These are phyloP conservation scores for Sugiyamaella paludigena DNA, from an alignment of 1,139 yeast genomes.

Conservation along the genomic window DNA sequence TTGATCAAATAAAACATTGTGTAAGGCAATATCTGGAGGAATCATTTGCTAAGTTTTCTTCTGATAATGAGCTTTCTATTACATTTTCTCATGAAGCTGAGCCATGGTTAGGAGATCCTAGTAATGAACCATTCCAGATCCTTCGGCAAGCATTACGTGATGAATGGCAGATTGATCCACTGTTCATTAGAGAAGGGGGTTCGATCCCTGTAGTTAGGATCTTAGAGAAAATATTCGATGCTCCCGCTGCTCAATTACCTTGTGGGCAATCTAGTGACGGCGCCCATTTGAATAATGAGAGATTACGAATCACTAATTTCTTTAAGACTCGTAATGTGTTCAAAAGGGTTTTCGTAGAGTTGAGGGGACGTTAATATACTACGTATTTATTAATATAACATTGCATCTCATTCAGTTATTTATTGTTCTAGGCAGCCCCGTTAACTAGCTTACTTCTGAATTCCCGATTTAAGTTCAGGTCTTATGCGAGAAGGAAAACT, in stretches of 20 bases:
- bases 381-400: neutral
- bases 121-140: slow-evolving; percentile 66
- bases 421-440: too few species aligned
- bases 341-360: slow-evolving; percentile 4
- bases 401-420: neutral
- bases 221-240: slow-evolving; percentile 74
- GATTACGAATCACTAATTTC: slow-evolving; percentile 73
- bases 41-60: slow-evolving; percentile 47
- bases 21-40: slow-evolving; percentile 48
- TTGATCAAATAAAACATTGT: slow-evolving; percentile 53
- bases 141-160: slow-evolving; percentile 55
- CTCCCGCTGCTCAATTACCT: slow-evolving; percentile 94
- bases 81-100: slow-evolving; percentile 80
- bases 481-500: too few species aligned
- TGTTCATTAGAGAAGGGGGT: slow-evolving; percentile 93
- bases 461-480: too few species aligned
- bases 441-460: too few species aligned
- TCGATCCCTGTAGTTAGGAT: slow-evolving; percentile 88
- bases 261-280: slow-evolving; percentile 95
- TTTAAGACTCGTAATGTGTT: slow-evolving; percentile 56
- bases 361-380: neutral
- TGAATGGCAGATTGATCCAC: slow-evolving; percentile 72
- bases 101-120: slow-evolving; percentile 92
- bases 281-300: slow-evolving; percentile 88
- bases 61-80: slow-evolving; percentile 60